phyloP scores from a whole-genome alignment of 345 rosid genomes.

The Euphorbia pulcherrima region DNA sequence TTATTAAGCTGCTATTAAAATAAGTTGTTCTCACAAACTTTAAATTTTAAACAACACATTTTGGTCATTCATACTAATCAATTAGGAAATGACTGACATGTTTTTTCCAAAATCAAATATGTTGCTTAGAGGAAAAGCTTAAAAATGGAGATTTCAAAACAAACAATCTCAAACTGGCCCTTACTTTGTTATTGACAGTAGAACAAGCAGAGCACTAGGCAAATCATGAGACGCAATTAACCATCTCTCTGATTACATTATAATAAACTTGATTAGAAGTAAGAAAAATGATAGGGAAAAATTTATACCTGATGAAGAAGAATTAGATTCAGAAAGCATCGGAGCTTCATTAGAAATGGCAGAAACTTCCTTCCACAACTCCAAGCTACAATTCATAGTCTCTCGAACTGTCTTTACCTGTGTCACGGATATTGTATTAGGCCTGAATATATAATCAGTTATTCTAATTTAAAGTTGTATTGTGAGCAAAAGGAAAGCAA shows the following conservation, averaged over 20 bases:
- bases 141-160: no score
- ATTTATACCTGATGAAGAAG: slow-evolving; percentile 42
- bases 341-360: slow-evolving; percentile 41
- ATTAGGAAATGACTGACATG: no score
- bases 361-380: slow-evolving; percentile 68
- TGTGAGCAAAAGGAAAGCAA: background rate
- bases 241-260: background rate
- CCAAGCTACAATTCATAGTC: slow-evolving; percentile 72
- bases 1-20: background rate
- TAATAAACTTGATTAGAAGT: slow-evolving; percentile 1
- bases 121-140: no score
- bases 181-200: no score
- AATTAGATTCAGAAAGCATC: slow-evolving; percentile 36
- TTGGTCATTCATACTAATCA: no score
- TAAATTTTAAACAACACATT: no score
- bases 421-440: slow-evolving; percentile 19
- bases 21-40: no score
- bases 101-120: no score
- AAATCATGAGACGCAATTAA: background rate
- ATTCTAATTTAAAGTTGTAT: background rate
- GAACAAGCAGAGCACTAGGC: no score
- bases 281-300: background rate
- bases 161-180: no score
- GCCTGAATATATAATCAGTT: background rate
- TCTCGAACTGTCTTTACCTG: slow-evolving; percentile 88